Base-by-base conservation (phyloP, 2,329 filamentous ascomycete genomes). In the Huntiella moniliformis region DNA sequence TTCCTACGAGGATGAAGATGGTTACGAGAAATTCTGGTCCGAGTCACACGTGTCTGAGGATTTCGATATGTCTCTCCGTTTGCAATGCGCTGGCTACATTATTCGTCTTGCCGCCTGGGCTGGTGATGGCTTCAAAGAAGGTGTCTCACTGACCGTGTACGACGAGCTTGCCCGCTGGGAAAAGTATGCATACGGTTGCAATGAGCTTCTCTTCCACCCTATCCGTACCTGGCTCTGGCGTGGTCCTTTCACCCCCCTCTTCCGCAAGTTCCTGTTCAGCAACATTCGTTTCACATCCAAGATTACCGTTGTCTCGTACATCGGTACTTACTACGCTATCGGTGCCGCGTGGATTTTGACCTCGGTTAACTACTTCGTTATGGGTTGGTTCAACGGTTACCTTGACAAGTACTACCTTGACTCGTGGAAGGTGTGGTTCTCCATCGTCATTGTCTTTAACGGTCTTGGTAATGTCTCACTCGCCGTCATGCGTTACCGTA, bases 141-240 rank as follows among this genome's bases (percentile, higher is more conserved):
- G 83, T 52, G 82, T 88, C 45, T 87, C 82, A 1, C 66, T 88
- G 47, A 88, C 82, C 0, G 81, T 88, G 7, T 86, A 88, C 57
- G 82, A 88, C 60, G 83, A 88, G 60, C 67, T 88, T 50, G 79
- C 81, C 2, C 78, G 82, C 48, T 88, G 83, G 82, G 82, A 88
- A 57, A 88, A 88, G 61, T 86, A 86, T 57, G 83, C 82, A 3
- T 87, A 85, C 55, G 82, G 82, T 34, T 87, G 83, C 62, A 83
- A 82, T 58, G 82, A 87, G 63, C 67, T 88, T 48, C 68, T 88
- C 48, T 88, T 91, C 65, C 72, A 88, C 56, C 83, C 82, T 3
- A 66, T 88, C 50, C 71, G 73, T 50, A 76, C 74, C 53, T 88
- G 83, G 83, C 59, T 75, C 38, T 76, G 69, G 57, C 73, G 69